Percentiles rank a stretch among this genome's conserved stretches.
Conservation (phyloP, 2,329 filamentous ascomycete genomes). For the Botryosphaeria dothidea region DNA sequence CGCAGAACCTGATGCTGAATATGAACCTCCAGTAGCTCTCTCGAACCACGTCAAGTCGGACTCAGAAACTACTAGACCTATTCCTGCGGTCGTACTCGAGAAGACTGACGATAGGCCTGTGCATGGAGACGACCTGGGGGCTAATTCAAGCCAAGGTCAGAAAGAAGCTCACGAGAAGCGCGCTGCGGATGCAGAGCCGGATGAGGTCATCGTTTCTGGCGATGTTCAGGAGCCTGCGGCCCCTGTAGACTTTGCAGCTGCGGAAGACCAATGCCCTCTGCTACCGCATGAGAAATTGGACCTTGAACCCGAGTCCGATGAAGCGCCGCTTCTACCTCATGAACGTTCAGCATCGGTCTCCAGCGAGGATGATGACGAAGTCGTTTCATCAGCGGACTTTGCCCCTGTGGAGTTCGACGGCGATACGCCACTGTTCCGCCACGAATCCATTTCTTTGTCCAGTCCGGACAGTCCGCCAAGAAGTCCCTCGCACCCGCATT, state of each 20-base stretch:
- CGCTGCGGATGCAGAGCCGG: slow-evolving; percentile 36
- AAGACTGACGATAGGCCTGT: slow-evolving; percentile 36
- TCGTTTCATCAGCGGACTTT: slow-evolving; percentile 20
- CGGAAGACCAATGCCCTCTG: slow-evolving; percentile 31
- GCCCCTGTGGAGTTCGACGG: slow-evolving; percentile 12
- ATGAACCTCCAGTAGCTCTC: slow-evolving; percentile 9
- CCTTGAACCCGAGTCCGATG: slow-evolving; percentile 17
- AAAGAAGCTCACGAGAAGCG: slow-evolving; percentile 35
- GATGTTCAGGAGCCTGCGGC: neutral
- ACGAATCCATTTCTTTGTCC: slow-evolving; percentile 33
- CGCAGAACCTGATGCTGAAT: slow-evolving; percentile 25
- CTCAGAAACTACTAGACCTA: neutral
- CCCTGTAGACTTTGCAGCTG: slow-evolving; percentile 11
- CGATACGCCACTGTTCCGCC: slow-evolving; percentile 35
- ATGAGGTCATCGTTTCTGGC: slow-evolving; percentile 30
- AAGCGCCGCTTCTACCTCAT: slow-evolving; percentile 26
- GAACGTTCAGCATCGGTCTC: slow-evolving; percentile 20
- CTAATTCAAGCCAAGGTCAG: slow-evolving; percentile 34
- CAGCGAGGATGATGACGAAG: slow-evolving; percentile 26
- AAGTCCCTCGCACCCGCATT: neutral
- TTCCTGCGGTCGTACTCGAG: slow-evolving; percentile 36
- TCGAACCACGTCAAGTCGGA: neutral
- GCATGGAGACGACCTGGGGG: slow-evolving; percentile 39
- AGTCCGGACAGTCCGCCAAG: neutral
- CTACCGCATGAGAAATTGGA: slow-evolving; percentile 33